Percentiles rank a stretch among this genome's conserved stretches.
phyloP scores from a whole-genome alignment of 2,329 filamentous ascomycete genomes.

The Ophiostoma sp. region DNA sequence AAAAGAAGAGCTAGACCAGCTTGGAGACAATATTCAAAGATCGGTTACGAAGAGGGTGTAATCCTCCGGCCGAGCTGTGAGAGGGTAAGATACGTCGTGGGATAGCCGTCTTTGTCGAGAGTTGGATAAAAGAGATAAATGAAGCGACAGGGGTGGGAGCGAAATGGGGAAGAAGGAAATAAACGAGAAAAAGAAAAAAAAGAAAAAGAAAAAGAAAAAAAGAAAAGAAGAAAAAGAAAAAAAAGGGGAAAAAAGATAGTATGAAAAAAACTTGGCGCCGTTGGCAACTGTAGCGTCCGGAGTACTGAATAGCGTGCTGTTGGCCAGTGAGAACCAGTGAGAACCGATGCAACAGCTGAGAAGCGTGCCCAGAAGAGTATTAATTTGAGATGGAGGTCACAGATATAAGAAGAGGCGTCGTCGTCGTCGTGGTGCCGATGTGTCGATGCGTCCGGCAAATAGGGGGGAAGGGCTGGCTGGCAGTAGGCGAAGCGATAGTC shows the following conservation, averaged over 20 bases:
- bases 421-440: no score
- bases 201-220: background rate
- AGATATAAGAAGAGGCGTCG: background rate
- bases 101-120: no score
- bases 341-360: background rate
- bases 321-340: background rate
- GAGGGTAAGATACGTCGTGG: no score
- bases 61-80: background rate
- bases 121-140: background rate
- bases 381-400: background rate
- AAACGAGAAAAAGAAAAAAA: background rate
- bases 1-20: background rate
- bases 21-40: conserved; percentile 1
- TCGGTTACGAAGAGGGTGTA: background rate
- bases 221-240: background rate
- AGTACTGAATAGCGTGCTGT: background rate
- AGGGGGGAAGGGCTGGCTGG: background rate
- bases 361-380: background rate
- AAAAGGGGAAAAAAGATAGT: no score
- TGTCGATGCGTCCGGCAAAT: background rate
- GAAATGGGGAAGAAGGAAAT: background rate
- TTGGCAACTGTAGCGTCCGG: background rate
- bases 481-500: background rate
- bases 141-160: background rate
- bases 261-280: background rate